A percentile compares a stretch with the other conserved stretches of the same genome.
These are phyloP conservation scores for Plectosphaerella cucumerina DNA, from an alignment of 2,329 filamentous ascomycete species.

Conservation along the genomic window DNA sequence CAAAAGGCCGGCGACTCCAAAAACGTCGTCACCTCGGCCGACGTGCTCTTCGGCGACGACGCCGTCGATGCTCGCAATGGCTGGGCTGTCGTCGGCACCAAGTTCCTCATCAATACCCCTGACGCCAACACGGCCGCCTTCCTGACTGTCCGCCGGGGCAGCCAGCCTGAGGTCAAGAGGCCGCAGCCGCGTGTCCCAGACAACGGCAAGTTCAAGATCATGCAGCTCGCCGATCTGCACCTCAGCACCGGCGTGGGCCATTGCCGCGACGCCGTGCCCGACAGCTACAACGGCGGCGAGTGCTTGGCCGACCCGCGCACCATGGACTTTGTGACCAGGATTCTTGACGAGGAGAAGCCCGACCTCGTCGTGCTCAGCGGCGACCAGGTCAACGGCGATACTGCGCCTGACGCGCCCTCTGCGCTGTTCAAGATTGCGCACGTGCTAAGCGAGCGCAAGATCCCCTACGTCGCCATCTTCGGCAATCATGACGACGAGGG, in stretches of 20 bases:
- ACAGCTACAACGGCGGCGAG: conserved; percentile 64
- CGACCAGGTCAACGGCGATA: conserved; percentile 94
- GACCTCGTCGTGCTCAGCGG: conserved; percentile 89
- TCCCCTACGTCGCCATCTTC: conserved; percentile 91
- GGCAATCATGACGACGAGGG: conserved; percentile 97
- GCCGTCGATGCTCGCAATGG: conserved; percentile 84
- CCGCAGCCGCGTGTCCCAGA: conserved; percentile 75
- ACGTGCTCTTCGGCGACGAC: conserved; percentile 85
- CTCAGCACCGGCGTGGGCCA: conserved; percentile 82
- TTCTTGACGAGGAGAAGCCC: conserved; percentile 90
- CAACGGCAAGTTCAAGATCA: conserved; percentile 93
- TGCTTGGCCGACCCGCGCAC: conserved; percentile 93
- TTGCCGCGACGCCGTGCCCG: conserved; percentile 83
- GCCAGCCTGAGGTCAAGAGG: conserved; percentile 58
- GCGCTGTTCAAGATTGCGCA: conserved; percentile 92
- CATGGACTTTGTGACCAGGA: conserved; percentile 76
- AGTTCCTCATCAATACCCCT: conserved; percentile 64
- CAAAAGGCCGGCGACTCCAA: conserved; percentile 71
- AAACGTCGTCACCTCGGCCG: conserved; percentile 72
- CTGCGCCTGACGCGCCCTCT: conserved; percentile 84
- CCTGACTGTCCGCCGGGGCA: conserved; percentile 73
- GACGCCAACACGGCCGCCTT: conserved; percentile 64
- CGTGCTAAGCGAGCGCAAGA: conserved; percentile 77
- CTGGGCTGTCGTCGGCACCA: conserved; percentile 75
- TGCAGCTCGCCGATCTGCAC: conserved; percentile 94